Conservation (phyloP, 2,329 filamentous ascomycete genomes). For the Fusarium citri region DNA sequence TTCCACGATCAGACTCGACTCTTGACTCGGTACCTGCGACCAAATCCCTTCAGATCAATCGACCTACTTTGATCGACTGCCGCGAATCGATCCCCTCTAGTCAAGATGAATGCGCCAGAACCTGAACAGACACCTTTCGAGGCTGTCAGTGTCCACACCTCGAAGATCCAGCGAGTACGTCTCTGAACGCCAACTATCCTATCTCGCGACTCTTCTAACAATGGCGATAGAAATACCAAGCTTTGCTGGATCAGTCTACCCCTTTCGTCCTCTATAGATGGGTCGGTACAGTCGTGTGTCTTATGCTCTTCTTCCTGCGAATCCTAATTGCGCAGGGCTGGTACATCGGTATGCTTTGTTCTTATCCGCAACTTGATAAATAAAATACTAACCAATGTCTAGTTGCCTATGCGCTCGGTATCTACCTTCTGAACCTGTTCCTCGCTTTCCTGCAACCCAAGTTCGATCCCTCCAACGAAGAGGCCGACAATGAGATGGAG, state of each 20-base stretch:
- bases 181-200: conserved; percentile 32
- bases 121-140: conserved; percentile 92
- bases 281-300: conserved; percentile 80
- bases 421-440: conserved; percentile 99
- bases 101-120: conserved; percentile 84
- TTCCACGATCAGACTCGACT: not conserved
- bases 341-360: conserved; percentile 83
- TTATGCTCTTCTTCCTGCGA: conserved; percentile 86
- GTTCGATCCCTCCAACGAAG: conserved; percentile 96
- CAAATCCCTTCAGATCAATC: not conserved
- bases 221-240: conserved; percentile 82
- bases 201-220: conserved; percentile 17
- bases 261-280: conserved; percentile 92
- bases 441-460: conserved; percentile 98
- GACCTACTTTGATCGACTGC: conserved; percentile 11
- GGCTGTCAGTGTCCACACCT: conserved; percentile 87
- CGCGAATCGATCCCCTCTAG: conserved; percentile 22
- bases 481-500: conserved; percentile 93
- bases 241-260: conserved; percentile 92
- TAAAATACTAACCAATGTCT: conserved; percentile 24
- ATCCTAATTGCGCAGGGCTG: conserved; percentile 95
- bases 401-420: conserved; percentile 98
- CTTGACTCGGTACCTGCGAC: conserved; percentile 1
- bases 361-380: not conserved
- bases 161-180: conserved; percentile 76